A percentile compares a stretch with the other conserved stretches of the same genome.
Conservation (phyloP, 495 filamentous ascomycete species). For the Alectoria sarmentosa region DNA sequence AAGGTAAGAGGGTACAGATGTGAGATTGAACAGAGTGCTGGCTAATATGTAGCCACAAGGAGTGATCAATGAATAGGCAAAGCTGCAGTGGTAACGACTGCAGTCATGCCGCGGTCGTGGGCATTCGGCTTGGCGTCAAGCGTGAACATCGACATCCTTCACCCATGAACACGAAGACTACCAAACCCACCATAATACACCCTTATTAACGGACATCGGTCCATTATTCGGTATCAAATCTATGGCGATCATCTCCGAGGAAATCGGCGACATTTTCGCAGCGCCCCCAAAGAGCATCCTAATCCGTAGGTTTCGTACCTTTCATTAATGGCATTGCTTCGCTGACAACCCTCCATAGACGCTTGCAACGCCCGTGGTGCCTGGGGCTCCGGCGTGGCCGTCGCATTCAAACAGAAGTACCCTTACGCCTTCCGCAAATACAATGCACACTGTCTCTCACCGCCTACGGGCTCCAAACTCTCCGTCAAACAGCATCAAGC, state of each 20-base stretch:
- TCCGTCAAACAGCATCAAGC: slow-evolving; percentile 18
- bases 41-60: neutral
- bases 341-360: slow-evolving; percentile 26
- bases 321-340: neutral
- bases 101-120: too few relatives aligned
- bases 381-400: slow-evolving; percentile 34
- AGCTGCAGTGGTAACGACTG: neutral
- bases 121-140: neutral
- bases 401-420: slow-evolving; percentile 15
- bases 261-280: slow-evolving; percentile 38
- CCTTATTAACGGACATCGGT: neutral
- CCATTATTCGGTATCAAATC: neutral
- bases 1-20: too few relatives aligned
- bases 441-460: slow-evolving; percentile 6
- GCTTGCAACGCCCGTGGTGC: slow-evolving; percentile 41
- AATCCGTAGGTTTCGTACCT: slow-evolving; percentile 33
- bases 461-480: slow-evolving; percentile 2
- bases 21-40: neutral
- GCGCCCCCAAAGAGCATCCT: slow-evolving; percentile 38
- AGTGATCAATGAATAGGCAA: neutral
- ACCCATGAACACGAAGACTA: neutral
- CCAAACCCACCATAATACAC: neutral
- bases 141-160: neutral
- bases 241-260: slow-evolving; percentile 27
- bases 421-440: slow-evolving; percentile 15